A percentile compares a stretch with the other conserved stretches of the same genome.
These are phyloP conservation scores for Cunninghamia lanceolata DNA, from an alignment of 75 land plant species.

Conservation along the genomic window DNA sequence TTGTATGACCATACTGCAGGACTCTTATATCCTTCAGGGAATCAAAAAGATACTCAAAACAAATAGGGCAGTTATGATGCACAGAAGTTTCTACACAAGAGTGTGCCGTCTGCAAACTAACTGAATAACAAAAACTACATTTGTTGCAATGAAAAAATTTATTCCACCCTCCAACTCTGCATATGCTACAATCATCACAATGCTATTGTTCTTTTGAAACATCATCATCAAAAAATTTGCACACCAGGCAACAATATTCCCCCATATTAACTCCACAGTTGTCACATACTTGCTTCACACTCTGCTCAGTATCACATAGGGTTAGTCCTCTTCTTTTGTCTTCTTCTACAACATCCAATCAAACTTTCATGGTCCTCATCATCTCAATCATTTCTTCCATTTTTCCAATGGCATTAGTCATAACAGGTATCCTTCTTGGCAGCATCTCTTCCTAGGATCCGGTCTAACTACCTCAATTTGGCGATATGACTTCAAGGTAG, in stretches of 20 bases:
- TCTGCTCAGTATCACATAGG: too few relatives aligned
- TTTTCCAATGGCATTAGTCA: too few relatives aligned
- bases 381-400: too few relatives aligned
- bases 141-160: constrained; percentile 90
- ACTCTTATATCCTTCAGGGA: constrained; percentile 80
- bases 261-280: constrained; percentile 97
- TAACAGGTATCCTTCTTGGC: too few relatives aligned
- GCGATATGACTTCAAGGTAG: too few relatives aligned
- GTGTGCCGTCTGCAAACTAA: constrained; percentile 48
- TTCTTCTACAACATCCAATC: too few relatives aligned
- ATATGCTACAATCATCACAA: constrained; percentile 93
- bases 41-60: constrained; percentile 98
- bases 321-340: too few relatives aligned
- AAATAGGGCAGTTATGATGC: constrained; percentile 94
- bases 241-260: constrained; percentile 78
- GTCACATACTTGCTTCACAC: constrained; percentile 66
- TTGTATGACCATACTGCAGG: constrained; percentile 91
- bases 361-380: too few relatives aligned
- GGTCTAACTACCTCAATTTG: too few relatives aligned
- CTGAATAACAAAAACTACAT: constrained; percentile 92
- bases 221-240: constrained; percentile 95
- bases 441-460: too few relatives aligned
- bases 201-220: constrained; percentile 83
- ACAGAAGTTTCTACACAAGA: constrained; percentile 83
- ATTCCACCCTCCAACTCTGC: constrained; percentile 88